Evolutionary conservation across 345 rosid species (phyloP).

Genomic region (Isatis tinctoria): DNA sequence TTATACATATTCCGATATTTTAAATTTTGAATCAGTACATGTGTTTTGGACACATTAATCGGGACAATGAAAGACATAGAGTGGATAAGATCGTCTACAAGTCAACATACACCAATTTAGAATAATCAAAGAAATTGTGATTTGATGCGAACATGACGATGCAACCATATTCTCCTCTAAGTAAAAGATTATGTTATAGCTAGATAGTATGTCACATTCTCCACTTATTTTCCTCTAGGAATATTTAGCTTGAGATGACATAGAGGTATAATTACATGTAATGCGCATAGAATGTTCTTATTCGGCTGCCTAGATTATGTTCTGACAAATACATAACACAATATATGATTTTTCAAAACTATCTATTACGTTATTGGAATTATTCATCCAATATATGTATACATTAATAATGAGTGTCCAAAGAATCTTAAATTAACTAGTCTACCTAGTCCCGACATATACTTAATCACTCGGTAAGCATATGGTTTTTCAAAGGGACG

Average conservation of each 20-base stretch:
- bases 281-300: conserved; percentile 5
- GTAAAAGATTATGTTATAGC: not conserved
- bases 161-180: conserved; percentile 13
- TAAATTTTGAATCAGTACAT: not conserved
- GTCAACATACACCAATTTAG: conserved; percentile 23
- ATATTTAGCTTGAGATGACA: not conserved
- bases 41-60: not conserved
- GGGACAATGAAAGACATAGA: not conserved
- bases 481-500: not conserved
- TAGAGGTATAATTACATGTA: not conserved
- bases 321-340: not conserved
- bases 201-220: conserved; percentile 4
- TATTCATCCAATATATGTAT: not conserved
- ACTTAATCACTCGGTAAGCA: no score
- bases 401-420: not conserved
- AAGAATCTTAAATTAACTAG: not conserved
- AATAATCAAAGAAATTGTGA: not conserved
- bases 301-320: conserved; percentile 10
- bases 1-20: not conserved
- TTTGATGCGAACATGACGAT: conserved; percentile 25
- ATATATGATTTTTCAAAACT: not conserved
- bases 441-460: not conserved
- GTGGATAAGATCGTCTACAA: conserved; percentile 27
- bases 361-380: not conserved
- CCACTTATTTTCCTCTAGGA: conserved; percentile 1